phyloP scores from a whole-genome alignment of 179 eudicot genomes.

The Nepenthes alata region DNA sequence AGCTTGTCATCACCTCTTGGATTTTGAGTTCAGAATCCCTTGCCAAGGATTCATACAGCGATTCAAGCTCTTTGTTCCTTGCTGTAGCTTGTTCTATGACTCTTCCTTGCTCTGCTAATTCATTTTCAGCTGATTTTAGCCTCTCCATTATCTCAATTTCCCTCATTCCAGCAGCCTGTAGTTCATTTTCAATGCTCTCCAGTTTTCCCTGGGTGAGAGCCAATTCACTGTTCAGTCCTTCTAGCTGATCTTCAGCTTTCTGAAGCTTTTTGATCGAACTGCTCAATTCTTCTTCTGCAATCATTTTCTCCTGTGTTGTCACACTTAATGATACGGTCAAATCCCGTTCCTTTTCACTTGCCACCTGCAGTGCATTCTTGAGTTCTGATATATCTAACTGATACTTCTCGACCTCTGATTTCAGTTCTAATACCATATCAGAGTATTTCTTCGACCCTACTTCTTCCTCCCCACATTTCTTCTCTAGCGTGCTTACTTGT shows the following conservation, averaged over 20 bases:
- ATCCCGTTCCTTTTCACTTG: slow-evolving; percentile 2
- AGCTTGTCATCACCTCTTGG: slow-evolving; percentile 45
- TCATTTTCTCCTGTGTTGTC: slow-evolving; percentile 23
- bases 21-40: slow-evolving; percentile 61
- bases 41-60: slow-evolving; percentile 34
- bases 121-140: slow-evolving; percentile 65
- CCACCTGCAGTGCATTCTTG: too few species aligned
- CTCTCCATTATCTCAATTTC: slow-evolving; percentile 57
- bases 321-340: slow-evolving; percentile 22
- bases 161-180: slow-evolving; percentile 22
- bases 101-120: slow-evolving; percentile 43
- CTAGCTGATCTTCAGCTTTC: slow-evolving; percentile 1
- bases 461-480: slow-evolving; percentile 27
- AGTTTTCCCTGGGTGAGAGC: slow-evolving; percentile 22
- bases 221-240: slow-evolving; percentile 19
- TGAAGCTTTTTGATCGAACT: too few species aligned
- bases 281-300: too few species aligned
- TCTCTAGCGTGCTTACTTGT: slow-evolving; percentile 26
- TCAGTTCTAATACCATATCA: slow-evolving; percentile 1
- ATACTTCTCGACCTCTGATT: too few species aligned
- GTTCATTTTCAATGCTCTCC: slow-evolving; percentile 25
- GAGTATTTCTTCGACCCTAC: slow-evolving; percentile 22
- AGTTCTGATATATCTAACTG: too few species aligned
- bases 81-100: slow-evolving; percentile 44
- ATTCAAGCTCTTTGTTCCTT: slow-evolving; percentile 47